These are phyloP conservation scores for Leccinum olivaceopallidum DNA, from an alignment of 768 basidiomycete genomes.

Conservation along the genomic window DNA sequence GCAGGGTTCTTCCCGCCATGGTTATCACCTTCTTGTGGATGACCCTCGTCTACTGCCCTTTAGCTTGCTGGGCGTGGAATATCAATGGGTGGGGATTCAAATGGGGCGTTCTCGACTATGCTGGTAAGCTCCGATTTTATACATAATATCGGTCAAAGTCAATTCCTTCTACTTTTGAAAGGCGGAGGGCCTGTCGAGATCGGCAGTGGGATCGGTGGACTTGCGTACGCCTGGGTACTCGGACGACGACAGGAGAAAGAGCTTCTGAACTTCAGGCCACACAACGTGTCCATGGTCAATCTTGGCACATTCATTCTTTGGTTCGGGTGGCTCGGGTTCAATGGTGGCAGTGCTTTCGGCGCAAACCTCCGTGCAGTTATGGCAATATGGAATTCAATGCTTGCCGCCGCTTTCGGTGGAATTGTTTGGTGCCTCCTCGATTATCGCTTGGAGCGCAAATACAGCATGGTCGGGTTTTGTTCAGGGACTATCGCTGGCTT, in stretches of 20 bases:
- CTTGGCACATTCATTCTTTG: conserved; percentile 85
- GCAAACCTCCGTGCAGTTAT: conserved; percentile 85
- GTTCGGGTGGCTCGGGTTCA: conserved; percentile 92
- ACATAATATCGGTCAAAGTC: conserved; percentile 3
- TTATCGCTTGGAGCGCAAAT: conserved; percentile 77
- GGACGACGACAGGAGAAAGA: conserved; percentile 77
- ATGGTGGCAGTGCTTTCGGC: conserved; percentile 86
- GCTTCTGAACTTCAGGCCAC: conserved; percentile 78
- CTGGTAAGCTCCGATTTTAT: conserved; percentile 48
- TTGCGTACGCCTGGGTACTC: conserved; percentile 86
- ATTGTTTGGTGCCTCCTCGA: conserved; percentile 83
- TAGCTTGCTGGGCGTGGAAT: conserved; percentile 87
- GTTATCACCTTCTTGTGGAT: conserved; percentile 83
- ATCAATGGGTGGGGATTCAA: conserved; percentile 80
- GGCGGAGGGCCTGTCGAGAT: conserved; percentile 90
- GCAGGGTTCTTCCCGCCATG: conserved; percentile 79
- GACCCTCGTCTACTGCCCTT: conserved; percentile 84
- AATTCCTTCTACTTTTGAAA: conserved; percentile 24
- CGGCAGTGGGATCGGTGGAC: conserved; percentile 78
- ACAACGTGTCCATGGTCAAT: conserved; percentile 82
- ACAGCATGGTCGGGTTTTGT: conserved; percentile 91
- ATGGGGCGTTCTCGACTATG: conserved; percentile 87
- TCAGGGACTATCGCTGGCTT: conserved; percentile 85
- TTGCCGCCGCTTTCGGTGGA: conserved; percentile 79
- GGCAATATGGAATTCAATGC: conserved; percentile 88